phyloP scores from a whole-genome alignment of 2,329 filamentous ascomycete species.

The Fusarium verticillioides region DNA sequence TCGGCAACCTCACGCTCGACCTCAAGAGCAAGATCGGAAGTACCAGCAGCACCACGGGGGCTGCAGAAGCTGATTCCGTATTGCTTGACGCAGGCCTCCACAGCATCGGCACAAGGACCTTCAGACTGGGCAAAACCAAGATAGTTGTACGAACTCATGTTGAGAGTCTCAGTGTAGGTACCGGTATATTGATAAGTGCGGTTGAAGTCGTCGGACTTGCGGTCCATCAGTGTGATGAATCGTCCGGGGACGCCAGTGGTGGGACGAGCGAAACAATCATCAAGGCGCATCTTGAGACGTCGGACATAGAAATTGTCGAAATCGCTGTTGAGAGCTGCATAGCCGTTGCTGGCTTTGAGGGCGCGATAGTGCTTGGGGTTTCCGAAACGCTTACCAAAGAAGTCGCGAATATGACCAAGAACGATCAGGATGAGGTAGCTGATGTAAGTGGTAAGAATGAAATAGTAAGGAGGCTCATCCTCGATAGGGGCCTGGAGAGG shows the following conservation, averaged over 20 bases:
- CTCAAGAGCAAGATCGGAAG: slow-evolving; percentile 86
- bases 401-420: slow-evolving; percentile 94
- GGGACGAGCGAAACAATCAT: slow-evolving; percentile 94
- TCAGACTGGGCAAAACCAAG: slow-evolving; percentile 98
- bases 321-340: slow-evolving; percentile 95
- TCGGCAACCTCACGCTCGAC: slow-evolving; percentile 89
- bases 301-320: slow-evolving; percentile 99
- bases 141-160: slow-evolving; percentile 99
- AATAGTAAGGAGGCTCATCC: slow-evolving; percentile 97
- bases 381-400: slow-evolving; percentile 96
- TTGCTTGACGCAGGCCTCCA: slow-evolving; percentile 85
- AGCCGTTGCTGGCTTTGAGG: slow-evolving; percentile 85
- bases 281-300: slow-evolving; percentile 90
- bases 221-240: slow-evolving; percentile 92
- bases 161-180: slow-evolving; percentile 92
- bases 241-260: slow-evolving; percentile 94
- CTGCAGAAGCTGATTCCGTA: slow-evolving; percentile 88
- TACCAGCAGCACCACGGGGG: slow-evolving; percentile 84
- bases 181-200: slow-evolving; percentile 88
- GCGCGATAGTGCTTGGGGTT: slow-evolving; percentile 84
- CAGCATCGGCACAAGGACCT: slow-evolving; percentile 92
- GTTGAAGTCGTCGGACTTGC: slow-evolving; percentile 92
- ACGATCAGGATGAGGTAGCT: slow-evolving; percentile 96
- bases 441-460: slow-evolving; percentile 96
- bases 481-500: slow-evolving; percentile 85